Conservation (phyloP, 805 yeast genomes). For the Wickerhamomyces xylosicus region DNA sequence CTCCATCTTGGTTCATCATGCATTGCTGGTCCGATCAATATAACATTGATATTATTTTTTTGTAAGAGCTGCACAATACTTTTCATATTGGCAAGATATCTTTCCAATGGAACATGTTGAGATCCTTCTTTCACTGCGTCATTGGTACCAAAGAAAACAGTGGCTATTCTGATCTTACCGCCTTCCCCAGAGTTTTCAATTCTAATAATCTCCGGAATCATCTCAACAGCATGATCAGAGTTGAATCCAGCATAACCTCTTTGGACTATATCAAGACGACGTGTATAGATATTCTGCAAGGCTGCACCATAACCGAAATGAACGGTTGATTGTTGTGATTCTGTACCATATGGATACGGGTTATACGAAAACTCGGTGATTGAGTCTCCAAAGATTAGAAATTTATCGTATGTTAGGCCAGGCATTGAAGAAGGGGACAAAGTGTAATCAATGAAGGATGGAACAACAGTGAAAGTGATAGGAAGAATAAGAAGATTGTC, state of each 20-base stretch:
- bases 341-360: constrained; percentile 19
- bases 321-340: constrained; percentile 11
- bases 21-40: constrained; percentile 55
- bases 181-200: constrained; percentile 30
- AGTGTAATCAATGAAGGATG: neutral
- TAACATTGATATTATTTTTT: constrained; percentile 34
- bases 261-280: constrained; percentile 58
- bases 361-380: constrained; percentile 46
- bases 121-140: constrained; percentile 43
- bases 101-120: constrained; percentile 41
- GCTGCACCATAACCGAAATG: constrained; percentile 40
- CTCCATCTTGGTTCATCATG: constrained; percentile 38
- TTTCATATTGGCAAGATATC: constrained; percentile 37
- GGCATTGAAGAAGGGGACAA: too few species aligned
- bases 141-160: constrained; percentile 75
- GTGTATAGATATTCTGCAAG: constrained; percentile 36
- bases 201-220: constrained; percentile 41
- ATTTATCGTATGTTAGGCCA: constrained; percentile 22
- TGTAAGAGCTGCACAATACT: constrained; percentile 30
- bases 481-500: too few species aligned
- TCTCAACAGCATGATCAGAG: constrained; percentile 43
- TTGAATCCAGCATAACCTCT: constrained; percentile 78
- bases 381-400: constrained; percentile 63
- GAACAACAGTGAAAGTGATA: too few species aligned
- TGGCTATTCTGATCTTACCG: constrained; percentile 30